Evolutionary conservation across 306 rosid species (phyloP), one percentile per base, ranked within the genome.

Genomic region (Oemleria cerasiformis): DNA sequence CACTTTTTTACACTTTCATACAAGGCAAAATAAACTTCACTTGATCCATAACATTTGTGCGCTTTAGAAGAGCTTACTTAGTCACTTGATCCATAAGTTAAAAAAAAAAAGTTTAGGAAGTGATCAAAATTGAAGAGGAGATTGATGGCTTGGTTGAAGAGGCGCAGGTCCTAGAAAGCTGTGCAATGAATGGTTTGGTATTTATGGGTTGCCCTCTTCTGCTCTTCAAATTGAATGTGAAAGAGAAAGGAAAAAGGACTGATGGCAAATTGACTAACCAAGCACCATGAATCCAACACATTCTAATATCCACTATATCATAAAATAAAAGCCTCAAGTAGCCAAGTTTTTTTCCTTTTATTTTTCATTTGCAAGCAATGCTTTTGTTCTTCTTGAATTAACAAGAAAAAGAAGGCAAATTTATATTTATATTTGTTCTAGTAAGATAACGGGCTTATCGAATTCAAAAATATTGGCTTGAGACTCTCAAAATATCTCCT

Each of bases 1-100:
- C 65, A 59, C 36, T 57, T 30, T 25, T 25, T 2, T 59, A 14
- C 64, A 1, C 42, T 59, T 5, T 20, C 64, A 34, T 15, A 6
- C 42, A 8, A 34, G 9, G 56, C n/a, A 65, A 40, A 53, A 48
- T 38, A 17, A 68, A 62, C 8, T n/a, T 63, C 57, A 51, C 57
- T n/a, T 51, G 7, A 17, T 49, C 47, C 62, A 21, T 40, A 8
- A 13, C 43, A 15, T 73, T 41, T 62, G 13, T 75, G 48, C 11
- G 8, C 71, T 58, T 58, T 30, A 30, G 25, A 68, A 68, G 68
- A 70, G 55, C 42, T 63, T 56, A 51, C 71, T 66, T 65, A 1
- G 43, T 65, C 50, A 9, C n/a, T 30, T 1, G 36, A 30, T 30
- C 36, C 36, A 30, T 30, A 30, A 30, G 3, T 30, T 30, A 1